These are phyloP conservation scores for Citrus hindsii DNA, from an alignment of 345 rosid species.

Conservation along the genomic window DNA sequence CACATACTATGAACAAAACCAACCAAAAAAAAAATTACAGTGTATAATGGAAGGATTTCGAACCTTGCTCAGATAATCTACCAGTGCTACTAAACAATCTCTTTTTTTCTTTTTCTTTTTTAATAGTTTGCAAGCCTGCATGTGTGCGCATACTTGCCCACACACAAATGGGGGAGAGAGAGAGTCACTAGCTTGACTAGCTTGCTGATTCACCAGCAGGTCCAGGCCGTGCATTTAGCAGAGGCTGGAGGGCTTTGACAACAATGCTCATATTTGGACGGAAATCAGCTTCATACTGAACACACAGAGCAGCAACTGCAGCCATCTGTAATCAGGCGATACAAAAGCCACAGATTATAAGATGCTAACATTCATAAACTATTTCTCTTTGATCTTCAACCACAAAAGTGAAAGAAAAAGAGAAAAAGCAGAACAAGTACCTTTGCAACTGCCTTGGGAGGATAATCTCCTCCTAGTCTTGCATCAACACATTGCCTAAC, in stretches of 20 bases:
- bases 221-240: constrained; percentile 66
- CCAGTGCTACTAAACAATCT: constrained; percentile 4
- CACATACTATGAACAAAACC: constrained; percentile 31
- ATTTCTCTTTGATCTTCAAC: neutral
- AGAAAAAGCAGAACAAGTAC: constrained; percentile 35
- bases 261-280: constrained; percentile 96
- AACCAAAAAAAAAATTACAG: constrained; percentile 25
- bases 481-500: constrained; percentile 92
- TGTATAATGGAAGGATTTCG: constrained; percentile 7
- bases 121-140: constrained; percentile 6
- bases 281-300: constrained; percentile 93
- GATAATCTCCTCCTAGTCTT: constrained; percentile 82
- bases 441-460: constrained; percentile 96
- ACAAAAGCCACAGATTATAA: neutral
- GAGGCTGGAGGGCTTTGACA: constrained; percentile 88
- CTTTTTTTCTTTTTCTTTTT: neutral
- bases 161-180: neutral
- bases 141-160: neutral
- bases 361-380: neutral
- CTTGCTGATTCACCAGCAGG: constrained; percentile 48
- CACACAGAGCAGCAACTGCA: constrained; percentile 86
- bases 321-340: constrained; percentile 55
- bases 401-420: neutral
- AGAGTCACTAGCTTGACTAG: constrained; percentile 28
- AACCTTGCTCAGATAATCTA: constrained; percentile 20